phyloP scores from a whole-genome alignment of 2,329 filamentous ascomycete genomes.

The Leptographium lundbergii region DNA sequence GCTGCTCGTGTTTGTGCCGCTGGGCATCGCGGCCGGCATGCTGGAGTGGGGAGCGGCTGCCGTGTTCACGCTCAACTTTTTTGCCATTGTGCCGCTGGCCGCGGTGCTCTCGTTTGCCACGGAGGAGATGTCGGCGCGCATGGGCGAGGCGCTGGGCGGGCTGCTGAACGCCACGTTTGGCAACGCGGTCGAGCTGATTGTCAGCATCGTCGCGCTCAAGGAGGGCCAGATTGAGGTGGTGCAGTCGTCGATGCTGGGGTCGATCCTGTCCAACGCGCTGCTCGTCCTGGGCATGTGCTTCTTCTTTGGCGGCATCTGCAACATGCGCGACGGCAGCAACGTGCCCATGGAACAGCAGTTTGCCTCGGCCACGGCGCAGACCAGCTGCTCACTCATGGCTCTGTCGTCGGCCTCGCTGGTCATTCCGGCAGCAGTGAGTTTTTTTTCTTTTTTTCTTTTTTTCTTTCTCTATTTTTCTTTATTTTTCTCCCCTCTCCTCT shows the following conservation, averaged over 20 bases:
- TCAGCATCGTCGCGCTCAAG: conserved; percentile 78
- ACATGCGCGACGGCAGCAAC: conserved; percentile 43
- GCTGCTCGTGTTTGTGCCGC: conserved; percentile 59
- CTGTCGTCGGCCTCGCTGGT: conserved; percentile 66
- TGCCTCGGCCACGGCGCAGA: conserved; percentile 65
- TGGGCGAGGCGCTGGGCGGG: conserved; percentile 64
- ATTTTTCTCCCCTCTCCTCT: neutral
- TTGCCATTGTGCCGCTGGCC: conserved; percentile 79
- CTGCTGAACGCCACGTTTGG: conserved; percentile 67
- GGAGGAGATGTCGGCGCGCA: conserved; percentile 59
- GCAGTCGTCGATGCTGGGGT: conserved; percentile 83
- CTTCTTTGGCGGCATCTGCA: conserved; percentile 58
- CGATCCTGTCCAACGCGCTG: conserved; percentile 80
- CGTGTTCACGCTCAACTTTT: conserved; percentile 67
- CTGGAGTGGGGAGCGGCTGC: conserved; percentile 50
- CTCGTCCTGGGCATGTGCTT: conserved; percentile 87
- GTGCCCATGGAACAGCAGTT: conserved; percentile 56
- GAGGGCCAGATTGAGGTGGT: conserved; percentile 81
- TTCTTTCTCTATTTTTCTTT: neutral
- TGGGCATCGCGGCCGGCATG: conserved; percentile 56
- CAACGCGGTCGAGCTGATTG: conserved; percentile 70
- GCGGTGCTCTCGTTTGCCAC: conserved; percentile 78
- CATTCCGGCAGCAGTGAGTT: conserved; percentile 53
- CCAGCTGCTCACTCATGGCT: conserved; percentile 62
- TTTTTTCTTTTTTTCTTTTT: neutral